These are phyloP conservation scores for Epichloe coenophiala DNA, from an alignment of 2,329 filamentous ascomycete genomes.

Conservation along the genomic window DNA sequence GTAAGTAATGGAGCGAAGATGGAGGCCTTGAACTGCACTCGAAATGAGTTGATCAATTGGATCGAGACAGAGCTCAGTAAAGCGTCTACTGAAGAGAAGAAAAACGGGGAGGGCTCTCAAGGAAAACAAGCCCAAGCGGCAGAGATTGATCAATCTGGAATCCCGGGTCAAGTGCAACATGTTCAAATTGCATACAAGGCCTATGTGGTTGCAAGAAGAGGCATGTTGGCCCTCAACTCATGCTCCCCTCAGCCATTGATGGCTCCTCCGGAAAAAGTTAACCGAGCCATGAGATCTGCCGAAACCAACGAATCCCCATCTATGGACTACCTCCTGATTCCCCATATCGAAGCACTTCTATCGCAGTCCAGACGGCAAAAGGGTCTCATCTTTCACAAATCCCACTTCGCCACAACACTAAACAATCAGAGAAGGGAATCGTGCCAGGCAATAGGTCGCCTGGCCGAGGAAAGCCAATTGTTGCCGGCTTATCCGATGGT, in stretches of 20 bases:
- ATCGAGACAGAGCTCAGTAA: constrained; percentile 49
- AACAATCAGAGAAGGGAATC: constrained; percentile 37
- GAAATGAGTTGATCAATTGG: constrained; percentile 50
- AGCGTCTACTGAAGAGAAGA: constrained; percentile 27
- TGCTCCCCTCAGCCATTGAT: constrained; percentile 18
- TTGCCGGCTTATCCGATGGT: constrained; percentile 37
- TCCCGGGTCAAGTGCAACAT: constrained; percentile 27
- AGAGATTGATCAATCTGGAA: constrained; percentile 13
- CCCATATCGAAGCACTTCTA: constrained; percentile 42
- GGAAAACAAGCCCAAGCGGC: constrained; percentile 11
- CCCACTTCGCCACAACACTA: constrained; percentile 38
- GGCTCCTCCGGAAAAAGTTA: not conserved
- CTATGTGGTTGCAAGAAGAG: constrained; percentile 37
- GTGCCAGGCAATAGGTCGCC: constrained; percentile 34
- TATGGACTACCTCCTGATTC: constrained; percentile 33
- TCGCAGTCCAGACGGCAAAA: constrained; percentile 43
- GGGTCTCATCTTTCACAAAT: constrained; percentile 41
- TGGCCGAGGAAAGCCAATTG: constrained; percentile 50
- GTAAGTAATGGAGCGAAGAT: constrained; percentile 29
- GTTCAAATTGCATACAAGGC: constrained; percentile 40
- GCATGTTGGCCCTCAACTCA: constrained; percentile 29
- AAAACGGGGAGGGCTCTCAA: constrained; percentile 15
- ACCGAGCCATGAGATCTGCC: constrained; percentile 4
- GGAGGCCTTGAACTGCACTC: constrained; percentile 39
- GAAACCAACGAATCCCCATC: constrained; percentile 9